These are phyloP conservation scores for Spinacia oleracea DNA, from an alignment of 179 eudicot genomes.

Conservation along the genomic window DNA sequence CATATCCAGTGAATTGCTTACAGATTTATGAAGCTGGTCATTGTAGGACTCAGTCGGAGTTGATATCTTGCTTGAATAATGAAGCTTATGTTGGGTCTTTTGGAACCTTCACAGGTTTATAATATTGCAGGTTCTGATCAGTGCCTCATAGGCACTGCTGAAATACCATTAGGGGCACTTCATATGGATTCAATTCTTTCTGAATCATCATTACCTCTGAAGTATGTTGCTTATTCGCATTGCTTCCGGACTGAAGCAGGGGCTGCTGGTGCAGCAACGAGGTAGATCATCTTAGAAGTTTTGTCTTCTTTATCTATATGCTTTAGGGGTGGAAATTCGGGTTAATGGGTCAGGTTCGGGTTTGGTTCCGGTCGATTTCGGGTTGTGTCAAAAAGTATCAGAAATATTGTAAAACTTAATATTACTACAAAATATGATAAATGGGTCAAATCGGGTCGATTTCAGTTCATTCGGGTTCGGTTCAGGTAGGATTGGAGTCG, in stretches of 20 bases:
- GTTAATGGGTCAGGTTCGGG: too few relatives aligned
- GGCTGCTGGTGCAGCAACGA: slow-evolving; percentile 87
- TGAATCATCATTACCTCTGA: slow-evolving; percentile 73
- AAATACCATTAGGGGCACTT: slow-evolving; percentile 90
- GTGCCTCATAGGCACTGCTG: slow-evolving; percentile 97
- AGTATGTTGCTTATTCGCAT: slow-evolving; percentile 92
- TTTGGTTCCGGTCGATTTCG: too few relatives aligned
- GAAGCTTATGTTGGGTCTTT: slow-evolving; percentile 12
- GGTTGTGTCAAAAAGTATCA: too few relatives aligned
- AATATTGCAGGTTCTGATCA: slow-evolving; percentile 86
- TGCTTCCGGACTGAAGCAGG: slow-evolving; percentile 99
- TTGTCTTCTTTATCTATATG: neutral
- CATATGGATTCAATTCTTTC: slow-evolving; percentile 91
- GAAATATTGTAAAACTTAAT: too few relatives aligned
- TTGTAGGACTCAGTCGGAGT: neutral
- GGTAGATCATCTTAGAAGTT: slow-evolving; percentile 39
- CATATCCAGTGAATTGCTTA: neutral
- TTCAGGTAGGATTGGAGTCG: too few relatives aligned
- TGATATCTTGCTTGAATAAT: neutral
- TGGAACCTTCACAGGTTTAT: slow-evolving; percentile 57
- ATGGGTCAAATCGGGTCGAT: too few relatives aligned
- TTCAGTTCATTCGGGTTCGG: too few relatives aligned
- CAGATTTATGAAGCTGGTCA: neutral
- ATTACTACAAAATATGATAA: too few relatives aligned
- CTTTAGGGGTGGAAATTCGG: too few relatives aligned